Evolutionary conservation across 495 filamentous ascomycete genomes (phyloP), one percentile per base, ranked within the genome.

Genomic region (Diplogelasinospora grovesii): DNA sequence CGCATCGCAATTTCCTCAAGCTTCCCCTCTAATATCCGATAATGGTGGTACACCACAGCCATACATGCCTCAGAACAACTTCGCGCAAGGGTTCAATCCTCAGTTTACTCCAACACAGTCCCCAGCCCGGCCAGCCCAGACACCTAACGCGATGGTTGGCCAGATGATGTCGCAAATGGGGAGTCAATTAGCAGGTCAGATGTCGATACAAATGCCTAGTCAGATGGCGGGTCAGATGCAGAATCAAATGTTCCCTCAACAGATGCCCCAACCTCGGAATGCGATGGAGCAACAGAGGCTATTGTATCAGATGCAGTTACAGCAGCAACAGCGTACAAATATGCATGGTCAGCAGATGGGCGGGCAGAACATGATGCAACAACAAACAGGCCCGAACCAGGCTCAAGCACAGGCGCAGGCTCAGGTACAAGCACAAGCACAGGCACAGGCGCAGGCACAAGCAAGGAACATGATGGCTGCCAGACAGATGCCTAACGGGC

Each of bases 1-100:
- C 20, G 75, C 77, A 23, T 83, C 83, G 50, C 78, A 83, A 39
- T 86, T 89, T 50, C 66, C 77, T 2, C 87, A 93, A 43, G 76
- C 83, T 51, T 89, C 89, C 4, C 85, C 89, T 4, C 72, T 85
- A 10, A 79, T 82, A 19, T 79, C 81, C 10, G 86, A 90, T 37
- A 84, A 89, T 54, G 74, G 77, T 20, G 85, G 79, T 43, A 88
- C 86, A 8, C 86, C 88, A 1, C 89, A 95, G 55, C 62, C 78
- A 15, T 84, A 77, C 40, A 77, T 82, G 64, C 70, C 72, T 21
- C 70, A 70, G 7, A 70, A 73, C 43, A 65, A 55, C 37, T 83
- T 75, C 36, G 66, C 68, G 18, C 81, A 73, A 44, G 71, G 62
- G 24, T 82, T 79, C 57, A 73, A 71, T 24, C 68, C 71, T 18